These are phyloP conservation scores for Inga oerstediana DNA, from an alignment of 306 rosid species.

Conservation along the genomic window DNA sequence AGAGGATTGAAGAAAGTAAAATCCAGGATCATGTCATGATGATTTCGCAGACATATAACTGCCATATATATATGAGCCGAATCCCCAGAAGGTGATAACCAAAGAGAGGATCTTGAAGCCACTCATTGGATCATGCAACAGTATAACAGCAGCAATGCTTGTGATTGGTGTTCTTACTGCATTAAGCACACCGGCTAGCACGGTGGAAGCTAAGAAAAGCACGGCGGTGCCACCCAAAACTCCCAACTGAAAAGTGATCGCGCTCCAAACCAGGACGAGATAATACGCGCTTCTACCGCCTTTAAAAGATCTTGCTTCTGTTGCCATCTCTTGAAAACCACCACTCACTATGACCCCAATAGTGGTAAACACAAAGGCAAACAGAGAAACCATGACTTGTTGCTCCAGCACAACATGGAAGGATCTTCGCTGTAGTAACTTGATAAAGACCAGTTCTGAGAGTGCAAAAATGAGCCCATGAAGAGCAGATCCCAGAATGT, in stretches of 20 bases:
- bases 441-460: slow-evolving; percentile 80
- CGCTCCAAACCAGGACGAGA: slow-evolving; percentile 77
- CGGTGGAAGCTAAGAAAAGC: slow-evolving; percentile 84
- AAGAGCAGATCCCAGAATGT: slow-evolving; percentile 87
- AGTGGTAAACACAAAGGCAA: slow-evolving; percentile 76
- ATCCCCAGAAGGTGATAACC: slow-evolving; percentile 59
- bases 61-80: slow-evolving; percentile 68
- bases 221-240: slow-evolving; percentile 81
- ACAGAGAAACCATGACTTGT: slow-evolving; percentile 79
- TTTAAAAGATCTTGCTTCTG: slow-evolving; percentile 62
- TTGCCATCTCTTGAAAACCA: slow-evolving; percentile 66
- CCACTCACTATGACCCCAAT: slow-evolving; percentile 55
- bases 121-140: slow-evolving; percentile 82
- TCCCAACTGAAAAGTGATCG: slow-evolving; percentile 78
- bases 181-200: slow-evolving; percentile 90
- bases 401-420: slow-evolving; percentile 92
- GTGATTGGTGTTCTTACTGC: slow-evolving; percentile 89
- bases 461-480: slow-evolving; percentile 94
- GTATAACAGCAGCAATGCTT: slow-evolving; percentile 84
- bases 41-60: slow-evolving; percentile 44
- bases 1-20: neutral
- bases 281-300: slow-evolving; percentile 69
- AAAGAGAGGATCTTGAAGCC: slow-evolving; percentile 67
- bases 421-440: slow-evolving; percentile 65
- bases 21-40: slow-evolving; percentile 10